Base-by-base conservation (phyloP, 257 asterid species). In the Solanum ossicruentum region DNA sequence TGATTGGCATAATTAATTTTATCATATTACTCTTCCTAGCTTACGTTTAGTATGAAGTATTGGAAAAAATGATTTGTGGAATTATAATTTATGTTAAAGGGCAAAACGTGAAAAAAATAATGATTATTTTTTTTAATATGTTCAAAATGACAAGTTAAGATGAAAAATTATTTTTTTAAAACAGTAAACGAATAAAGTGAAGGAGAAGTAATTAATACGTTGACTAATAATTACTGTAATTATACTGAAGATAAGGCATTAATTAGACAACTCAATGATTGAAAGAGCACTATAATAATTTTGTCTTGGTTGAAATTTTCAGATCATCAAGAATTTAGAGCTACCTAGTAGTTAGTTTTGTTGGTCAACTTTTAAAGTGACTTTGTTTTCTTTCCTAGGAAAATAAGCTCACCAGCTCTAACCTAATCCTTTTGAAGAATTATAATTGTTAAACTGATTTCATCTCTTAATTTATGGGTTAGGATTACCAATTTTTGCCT, bases 211-310 rank as follows among this genome's bases (percentile, higher is more conserved):
- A 32, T 65, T 26, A 26, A 11, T 10, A 15, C 1, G 5, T 15
- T 51, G 82, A 23, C 82, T 52, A 51, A 75, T 32, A 23, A 23
- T 10, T 51, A 51, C 61, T 13, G 43, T 75, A 51, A 51, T 51
- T 77, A 77, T 77, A 26, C 12, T 26, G 43, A 51, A 26, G 41
- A 78, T 26, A 51, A 51, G 16, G 43, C 58, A 75, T 51, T 77
- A 51, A 77, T n/a, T 20, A 77, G 82, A 52, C 65, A 78, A 78
- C 15, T 51, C 65, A 78, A 78, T 78, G 82, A 78, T 78, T 78
- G 45, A 28, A 23, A 26, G 65, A 10, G 43, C 23, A 51, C 63
- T 26, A 26, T 78, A 52, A 26, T 78, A 26, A 52, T 78, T 26
- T 28, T 78, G 49, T 28, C 16, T 52, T 26, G 47, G 45, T 77